Percentiles rank a stretch among this genome's conserved stretches.
These are phyloP conservation scores for Pelagophyceae sp. DNA, from an alignment of 352 stramenopile genomes.

Conservation along the genomic window DNA sequence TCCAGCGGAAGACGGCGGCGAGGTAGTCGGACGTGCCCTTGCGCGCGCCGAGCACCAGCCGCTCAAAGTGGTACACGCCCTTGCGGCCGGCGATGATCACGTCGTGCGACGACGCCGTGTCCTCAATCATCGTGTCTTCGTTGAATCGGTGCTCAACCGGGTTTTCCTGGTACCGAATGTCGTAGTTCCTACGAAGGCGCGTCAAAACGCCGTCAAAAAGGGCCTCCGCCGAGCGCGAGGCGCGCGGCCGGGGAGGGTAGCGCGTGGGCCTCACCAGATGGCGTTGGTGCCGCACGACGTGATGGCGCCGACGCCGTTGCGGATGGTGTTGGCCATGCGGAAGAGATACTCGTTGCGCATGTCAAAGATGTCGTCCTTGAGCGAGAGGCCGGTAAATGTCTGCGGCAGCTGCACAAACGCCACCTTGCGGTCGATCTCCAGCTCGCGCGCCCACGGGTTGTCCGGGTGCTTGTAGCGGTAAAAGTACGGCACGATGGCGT, in stretches of 20 bases:
- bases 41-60: conserved; percentile 3
- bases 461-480: conserved; percentile 4
- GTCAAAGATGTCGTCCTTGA: conserved; percentile 9
- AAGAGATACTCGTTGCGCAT: conserved; percentile 18
- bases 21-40: conserved; percentile 15
- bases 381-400: conserved; percentile 2
- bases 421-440: conserved; percentile 1
- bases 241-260: too few relatives aligned
- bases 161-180: background rate
- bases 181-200: conserved; percentile 14
- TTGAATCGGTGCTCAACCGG: conserved; percentile 8
- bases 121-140: conserved; percentile 20
- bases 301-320: conserved; percentile 11
- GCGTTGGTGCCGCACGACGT: conserved; percentile 16
- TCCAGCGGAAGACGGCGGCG: conserved; percentile 15
- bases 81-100: conserved; percentile 13
- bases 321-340: conserved; percentile 3
- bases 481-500: conserved; percentile 8
- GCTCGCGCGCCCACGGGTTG: conserved; percentile 12
- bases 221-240: too few relatives aligned
- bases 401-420: conserved; percentile 16
- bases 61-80: conserved; percentile 15
- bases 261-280: background rate
- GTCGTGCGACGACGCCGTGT: conserved; percentile 12
- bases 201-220: too few relatives aligned